Base-by-base conservation (phyloP, 192 early-diverging fungal genomes). In the Podila epicladia region DNA sequence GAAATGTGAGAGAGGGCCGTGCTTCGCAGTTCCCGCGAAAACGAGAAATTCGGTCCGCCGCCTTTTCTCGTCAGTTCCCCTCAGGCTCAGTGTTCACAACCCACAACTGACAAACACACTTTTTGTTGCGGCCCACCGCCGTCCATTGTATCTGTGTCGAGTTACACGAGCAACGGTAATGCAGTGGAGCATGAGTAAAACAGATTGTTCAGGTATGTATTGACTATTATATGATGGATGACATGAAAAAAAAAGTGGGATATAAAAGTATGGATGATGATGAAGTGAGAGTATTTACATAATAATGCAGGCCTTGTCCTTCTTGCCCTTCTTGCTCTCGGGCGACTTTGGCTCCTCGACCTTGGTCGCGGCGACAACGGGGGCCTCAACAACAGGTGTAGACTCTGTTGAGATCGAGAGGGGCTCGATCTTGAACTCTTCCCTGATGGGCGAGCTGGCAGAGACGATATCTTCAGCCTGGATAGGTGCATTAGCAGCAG, bases 321-420 rank as follows among this genome's bases (percentile, higher is more conserved):
- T 65, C 64, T 65, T 65, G 20, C 32, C 49, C 64, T 65, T 65
- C 64, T 65, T 67, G 49, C 53, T 48, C 55, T 32, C 69, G 2
- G 41, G 37, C 13, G 60, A 15, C 69, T 62, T 58, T 58, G 62
- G 37, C 37, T 51, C 58, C 19, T 17, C 38, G 20, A 19, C 26
- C 64, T 65, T 65, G 64, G 28, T 20, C 48, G 32, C 58, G n/a
- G 32, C 70, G 22, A 60, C 70, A 29, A 28, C 33, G 19, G 58
- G 15, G 4, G 69, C 70, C 69, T 62, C 60, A 35, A 11, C 65
- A 57, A 58, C 32, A 17, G 50, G 22, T 12, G 20, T 13, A 31
- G 35, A 45, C 41, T 45, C 35, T 41, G 32, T 29, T 7, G 32
- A 55, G 53, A 55, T 55, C 22, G 53, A 55, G n/a, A 55, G 53